Base-by-base conservation (phyloP, 164 flowering plant genomes). In the Chloranthus sessilifolius region DNA sequence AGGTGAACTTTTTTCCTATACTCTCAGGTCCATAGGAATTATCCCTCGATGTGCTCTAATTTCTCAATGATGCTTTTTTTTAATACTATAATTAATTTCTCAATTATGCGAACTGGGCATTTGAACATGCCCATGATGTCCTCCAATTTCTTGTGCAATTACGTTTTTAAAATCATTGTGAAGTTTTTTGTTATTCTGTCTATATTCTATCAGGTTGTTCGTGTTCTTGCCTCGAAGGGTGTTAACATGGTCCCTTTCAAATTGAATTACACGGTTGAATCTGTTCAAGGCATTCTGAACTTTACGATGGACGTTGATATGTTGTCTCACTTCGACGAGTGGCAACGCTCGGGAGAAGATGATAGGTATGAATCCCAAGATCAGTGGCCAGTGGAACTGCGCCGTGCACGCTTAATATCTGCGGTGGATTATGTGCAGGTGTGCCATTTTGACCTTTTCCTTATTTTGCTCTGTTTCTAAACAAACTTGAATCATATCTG, bases 391-490 rank as follows among this genome's bases (percentile, higher is more conserved):
- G 30, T 67, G 40, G 95, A 87, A 61, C 68, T 90, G 19, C 78
- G 88, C 0, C 83, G 87, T 52, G 87, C 95, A 33, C 82, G 96
- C 20, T 53, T 81, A n/a, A 56, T 90, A 61, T 68, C 96, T 28
- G 98, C 98, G 5, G 92, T 87, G 12, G 98, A 87, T 53, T 90
- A 87, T 65, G 1, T 87, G 51, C 98, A 90, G 90, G 97, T 84
- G 23, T 30, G 50, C 42, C n/a, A 43, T 15, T n/a, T 1, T n/a
- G 16, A 3, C 4, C 7, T 14, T 4, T 37, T 16, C 14, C 19
- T 17, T 28, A 2, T 8, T 9, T 15, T 29, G 19, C 9, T 7
- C 3, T 10, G 2, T 2, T 41, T 41, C 8, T 1, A 41, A 3
- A 15, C 9, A 41, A n/a, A 41, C 8, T 1, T 2, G 44, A 7